These are phyloP conservation scores for Zasmidium citrigriseum DNA, from an alignment of 2,329 filamentous ascomycete species.

Conservation along the genomic window DNA sequence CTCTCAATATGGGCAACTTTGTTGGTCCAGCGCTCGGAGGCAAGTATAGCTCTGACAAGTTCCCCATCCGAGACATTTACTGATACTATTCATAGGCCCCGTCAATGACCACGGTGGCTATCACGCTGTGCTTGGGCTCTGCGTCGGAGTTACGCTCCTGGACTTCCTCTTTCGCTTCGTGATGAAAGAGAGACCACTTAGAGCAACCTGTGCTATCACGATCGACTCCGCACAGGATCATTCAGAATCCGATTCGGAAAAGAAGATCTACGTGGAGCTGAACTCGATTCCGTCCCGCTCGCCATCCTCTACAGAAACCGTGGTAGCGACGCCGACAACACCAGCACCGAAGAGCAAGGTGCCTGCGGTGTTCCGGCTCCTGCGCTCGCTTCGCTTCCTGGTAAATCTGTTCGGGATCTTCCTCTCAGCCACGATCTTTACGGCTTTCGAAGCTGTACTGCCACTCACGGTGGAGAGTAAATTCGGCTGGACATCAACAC, in stretches of 20 bases:
- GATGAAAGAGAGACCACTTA: constrained; percentile 21
- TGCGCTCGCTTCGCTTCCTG: constrained; percentile 22
- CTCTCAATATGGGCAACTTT: constrained; percentile 64
- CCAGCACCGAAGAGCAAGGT: not conserved
- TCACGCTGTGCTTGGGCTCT: constrained; percentile 25
- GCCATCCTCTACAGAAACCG: not conserved
- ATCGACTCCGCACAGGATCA: no score
- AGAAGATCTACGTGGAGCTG: not conserved
- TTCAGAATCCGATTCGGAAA: not conserved
- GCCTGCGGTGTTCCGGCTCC: constrained; percentile 21
- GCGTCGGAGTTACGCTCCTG: constrained; percentile 15
- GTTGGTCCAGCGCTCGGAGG: constrained; percentile 68
- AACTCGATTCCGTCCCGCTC: not conserved
- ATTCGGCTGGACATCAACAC: constrained; percentile 24
- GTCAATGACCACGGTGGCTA: constrained; percentile 57
- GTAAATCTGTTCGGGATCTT: constrained; percentile 23
- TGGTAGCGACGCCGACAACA: no score
- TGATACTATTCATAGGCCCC: no score
- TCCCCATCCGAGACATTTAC: no score
- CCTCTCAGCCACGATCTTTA: constrained; percentile 20
- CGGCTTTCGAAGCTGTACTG: constrained; percentile 24
- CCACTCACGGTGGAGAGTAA: constrained; percentile 19
- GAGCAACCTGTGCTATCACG: not conserved
- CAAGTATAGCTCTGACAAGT: no score
- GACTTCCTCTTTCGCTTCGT: constrained; percentile 23